phyloP scores from a whole-genome alignment of 1,284 basidiomycete species.

The Cutaneotrichosporon spelunceum region DNA sequence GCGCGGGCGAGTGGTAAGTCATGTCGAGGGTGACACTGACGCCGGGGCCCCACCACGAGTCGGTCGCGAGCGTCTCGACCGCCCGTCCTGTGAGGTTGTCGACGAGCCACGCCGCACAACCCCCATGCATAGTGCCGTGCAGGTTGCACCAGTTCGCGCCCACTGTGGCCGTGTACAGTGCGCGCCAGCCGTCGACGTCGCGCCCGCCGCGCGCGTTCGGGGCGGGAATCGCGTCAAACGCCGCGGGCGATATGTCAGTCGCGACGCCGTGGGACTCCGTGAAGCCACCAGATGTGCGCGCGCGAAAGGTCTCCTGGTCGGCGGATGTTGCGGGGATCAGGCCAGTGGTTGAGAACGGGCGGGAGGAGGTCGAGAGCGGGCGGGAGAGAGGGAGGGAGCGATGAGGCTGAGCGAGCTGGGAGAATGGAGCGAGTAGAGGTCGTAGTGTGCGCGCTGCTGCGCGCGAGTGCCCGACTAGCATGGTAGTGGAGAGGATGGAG shows the following conservation, averaged over 20 bases:
- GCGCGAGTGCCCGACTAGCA: background rate
- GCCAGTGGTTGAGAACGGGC: background rate
- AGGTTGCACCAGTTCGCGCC: constrained; percentile 14
- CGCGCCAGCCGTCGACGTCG: constrained; percentile 14
- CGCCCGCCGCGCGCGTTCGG: constrained; percentile 12
- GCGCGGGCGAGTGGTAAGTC: constrained; percentile 17
- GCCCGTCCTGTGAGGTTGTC: constrained; percentile 17
- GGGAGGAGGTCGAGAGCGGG: background rate
- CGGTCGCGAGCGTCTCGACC: constrained; percentile 6
- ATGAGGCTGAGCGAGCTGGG: background rate
- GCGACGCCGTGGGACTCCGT: constrained; percentile 13
- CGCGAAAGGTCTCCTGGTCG: background rate
- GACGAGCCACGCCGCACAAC: constrained; percentile 16
- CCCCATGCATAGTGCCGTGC: constrained; percentile 17
- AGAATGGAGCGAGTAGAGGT: background rate
- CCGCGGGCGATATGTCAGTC: background rate
- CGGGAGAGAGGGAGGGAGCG: background rate
- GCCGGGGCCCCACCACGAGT: constrained; percentile 12
- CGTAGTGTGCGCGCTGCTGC: background rate
- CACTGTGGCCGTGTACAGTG: constrained; percentile 12
- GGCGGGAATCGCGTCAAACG: constrained; percentile 10
- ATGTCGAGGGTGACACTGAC: constrained; percentile 18
- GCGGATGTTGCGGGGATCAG: constrained; percentile 2
- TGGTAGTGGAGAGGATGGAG: background rate
- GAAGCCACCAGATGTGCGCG: constrained; percentile 3